Conservation (phyloP, 768 basidiomycete species). For the Neoboletus brunneissimus region DNA sequence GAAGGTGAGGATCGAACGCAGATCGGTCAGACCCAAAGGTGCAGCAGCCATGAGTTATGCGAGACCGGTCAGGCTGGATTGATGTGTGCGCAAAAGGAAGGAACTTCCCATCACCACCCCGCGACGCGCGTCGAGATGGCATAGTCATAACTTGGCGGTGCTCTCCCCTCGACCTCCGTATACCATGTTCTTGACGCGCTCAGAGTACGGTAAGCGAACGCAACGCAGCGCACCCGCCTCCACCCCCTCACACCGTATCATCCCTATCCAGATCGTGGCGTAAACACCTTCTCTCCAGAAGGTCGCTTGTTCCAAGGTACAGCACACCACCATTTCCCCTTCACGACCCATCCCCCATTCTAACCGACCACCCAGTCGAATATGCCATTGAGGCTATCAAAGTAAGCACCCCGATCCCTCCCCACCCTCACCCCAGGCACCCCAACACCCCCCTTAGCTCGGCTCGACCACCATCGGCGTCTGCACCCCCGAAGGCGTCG, state of each 20-base stretch:
- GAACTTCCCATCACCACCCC: conserved; percentile 28
- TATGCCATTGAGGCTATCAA: conserved; percentile 99
- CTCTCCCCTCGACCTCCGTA: conserved; percentile 6
- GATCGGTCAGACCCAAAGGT: conserved; percentile 37
- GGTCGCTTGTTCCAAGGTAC: conserved; percentile 97
- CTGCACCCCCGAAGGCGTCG: conserved; percentile 82
- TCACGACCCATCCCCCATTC: background rate
- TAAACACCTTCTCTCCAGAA: conserved; percentile 98
- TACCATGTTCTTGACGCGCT: conserved; percentile 89
- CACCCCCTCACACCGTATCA: background rate
- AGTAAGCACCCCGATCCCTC: conserved; percentile 40
- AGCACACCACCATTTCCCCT: conserved; percentile 14
- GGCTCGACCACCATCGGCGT: conserved; percentile 98
- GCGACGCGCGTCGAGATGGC: conserved; percentile 38
- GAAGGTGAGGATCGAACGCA: conserved; percentile 64
- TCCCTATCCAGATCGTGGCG: conserved; percentile 73
- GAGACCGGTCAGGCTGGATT: background rate
- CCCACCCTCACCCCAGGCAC: background rate
- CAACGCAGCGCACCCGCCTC: background rate
- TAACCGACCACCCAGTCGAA: conserved; percentile 63
- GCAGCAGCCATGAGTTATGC: conserved; percentile 6
- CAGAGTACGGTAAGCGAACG: conserved; percentile 73
- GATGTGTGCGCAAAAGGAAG: conserved; percentile 21
- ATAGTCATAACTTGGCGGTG: conserved; percentile 17
- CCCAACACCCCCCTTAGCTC: conserved; percentile 57